A percentile compares a stretch with the other conserved stretches of the same genome.
These are phyloP conservation scores for Hanseniaspora lachancei DNA, from an alignment of 805 yeast species.

Conservation along the genomic window DNA sequence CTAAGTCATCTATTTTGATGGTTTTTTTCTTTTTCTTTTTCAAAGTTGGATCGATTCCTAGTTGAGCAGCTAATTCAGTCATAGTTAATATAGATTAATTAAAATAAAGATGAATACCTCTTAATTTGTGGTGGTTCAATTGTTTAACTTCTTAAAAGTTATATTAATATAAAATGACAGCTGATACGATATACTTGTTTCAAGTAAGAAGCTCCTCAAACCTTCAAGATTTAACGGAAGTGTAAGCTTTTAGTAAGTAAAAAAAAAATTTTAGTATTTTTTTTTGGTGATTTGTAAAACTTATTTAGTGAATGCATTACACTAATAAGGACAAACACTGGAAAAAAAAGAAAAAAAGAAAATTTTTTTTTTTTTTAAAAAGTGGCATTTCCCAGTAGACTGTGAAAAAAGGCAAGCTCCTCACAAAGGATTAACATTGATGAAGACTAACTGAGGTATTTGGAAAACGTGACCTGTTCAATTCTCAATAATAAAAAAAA, in stretches of 20 bases:
- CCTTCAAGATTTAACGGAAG: background rate
- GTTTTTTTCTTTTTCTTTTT: slow-evolving; percentile 59
- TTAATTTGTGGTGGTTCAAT: too few species aligned
- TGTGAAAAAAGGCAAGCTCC: too few species aligned
- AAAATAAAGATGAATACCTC: too few species aligned
- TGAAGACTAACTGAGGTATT: too few species aligned
- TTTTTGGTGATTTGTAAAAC: background rate
- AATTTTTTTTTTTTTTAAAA: background rate
- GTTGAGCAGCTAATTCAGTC: slow-evolving; percentile 28
- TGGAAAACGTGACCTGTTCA: background rate
- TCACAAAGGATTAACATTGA: too few species aligned
- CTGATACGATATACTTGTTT: too few species aligned
- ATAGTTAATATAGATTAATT: background rate
- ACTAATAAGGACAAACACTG: background rate
- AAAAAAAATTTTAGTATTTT: background rate
- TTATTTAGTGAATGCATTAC: background rate
- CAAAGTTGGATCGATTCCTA: slow-evolving; percentile 61
- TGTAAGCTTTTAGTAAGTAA: background rate
- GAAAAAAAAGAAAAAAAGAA: background rate
- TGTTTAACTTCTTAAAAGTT: too few species aligned
- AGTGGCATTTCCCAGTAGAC: too few species aligned
- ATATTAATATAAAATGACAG: too few species aligned
- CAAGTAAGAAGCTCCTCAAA: background rate
- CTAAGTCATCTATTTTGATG: slow-evolving; percentile 28
- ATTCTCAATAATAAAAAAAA: background rate